Base-by-base conservation (phyloP, 2,329 filamentous ascomycete species). In the Fusarium duplospermum region DNA sequence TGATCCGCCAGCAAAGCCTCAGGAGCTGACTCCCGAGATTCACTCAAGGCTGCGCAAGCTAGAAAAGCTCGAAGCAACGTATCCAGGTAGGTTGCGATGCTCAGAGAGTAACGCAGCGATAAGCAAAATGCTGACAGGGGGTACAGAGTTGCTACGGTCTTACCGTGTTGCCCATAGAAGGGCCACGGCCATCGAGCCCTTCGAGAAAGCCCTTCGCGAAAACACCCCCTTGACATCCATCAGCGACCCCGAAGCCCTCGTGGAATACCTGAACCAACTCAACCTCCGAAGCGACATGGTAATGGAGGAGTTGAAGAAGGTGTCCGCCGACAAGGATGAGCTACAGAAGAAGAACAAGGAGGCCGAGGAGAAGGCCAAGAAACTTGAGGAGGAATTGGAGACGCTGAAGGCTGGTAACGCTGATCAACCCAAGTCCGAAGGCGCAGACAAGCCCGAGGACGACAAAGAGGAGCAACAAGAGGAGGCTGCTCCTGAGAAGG, bases 181-280 rank as follows among this genome's bases (percentile, higher is more conserved):
- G 61, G 94, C 95, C 47, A 91, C 93, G 14, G 91, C 93, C 4
- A 97, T 98, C 78, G 96, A 98, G 80, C 93, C 94, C 0, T 99
- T 99, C 81, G 96, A 99, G 84, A 92, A 94, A 64, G 92, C 93
- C 1, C 87, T 99, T 9, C 94, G 94, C 77, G 96, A 99, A 81
- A 94, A 97, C 77, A 99, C 96, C 0, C 96, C 96, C 3, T 86
- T 98, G 38, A 93, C 94, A 6, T 96, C 94, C 18, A 98, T 99
- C 77, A 89, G 87, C 76, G 96, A 99, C 69, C 94, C 96, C 0
- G 90, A 91, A 62, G 93, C 95, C 3, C 87, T 99, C 36, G 89
- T 95, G 8, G 96, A 98, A 82, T 99, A 98, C 79, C 87, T 99
- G 31, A 94, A 93, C 76, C 94, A 98, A 82, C 84, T 97, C 45